phyloP scores from a whole-genome alignment of 202 grass and related monocot genomes.

The Bolboschoenoplectus hybrid region DNA sequence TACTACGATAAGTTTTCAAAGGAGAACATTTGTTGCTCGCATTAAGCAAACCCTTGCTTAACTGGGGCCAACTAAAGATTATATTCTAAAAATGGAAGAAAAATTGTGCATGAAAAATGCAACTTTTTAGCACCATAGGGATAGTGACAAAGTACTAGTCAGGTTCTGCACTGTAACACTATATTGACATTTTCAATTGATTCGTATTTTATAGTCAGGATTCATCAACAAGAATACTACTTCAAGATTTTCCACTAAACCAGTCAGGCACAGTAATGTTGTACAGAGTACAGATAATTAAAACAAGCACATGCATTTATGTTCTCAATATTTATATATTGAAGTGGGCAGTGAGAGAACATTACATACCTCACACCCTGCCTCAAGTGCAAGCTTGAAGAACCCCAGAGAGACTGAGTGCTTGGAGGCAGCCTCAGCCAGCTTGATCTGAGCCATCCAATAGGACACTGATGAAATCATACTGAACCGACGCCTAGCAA shows the following conservation, averaged over 20 bases:
- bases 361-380: slow-evolving; percentile 76
- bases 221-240: neutral
- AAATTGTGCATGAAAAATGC: neutral
- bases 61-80: neutral
- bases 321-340: neutral
- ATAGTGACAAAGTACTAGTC: neutral
- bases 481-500: slow-evolving; percentile 74
- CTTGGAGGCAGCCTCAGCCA: slow-evolving; percentile 81
- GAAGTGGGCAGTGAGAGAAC: neutral
- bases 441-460: slow-evolving; percentile 94
- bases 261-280: neutral
- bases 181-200: neutral
- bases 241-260: neutral
- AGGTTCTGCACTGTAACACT: neutral
- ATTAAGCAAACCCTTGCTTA: neutral
- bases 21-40: neutral
- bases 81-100: neutral
- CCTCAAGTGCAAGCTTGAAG: slow-evolving; percentile 89
- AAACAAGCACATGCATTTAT: neutral
- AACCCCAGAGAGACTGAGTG: slow-evolving; percentile 73
- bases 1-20: neutral
- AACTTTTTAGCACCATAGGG: neutral
- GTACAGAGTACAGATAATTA: neutral
- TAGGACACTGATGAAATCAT: slow-evolving; percentile 83
- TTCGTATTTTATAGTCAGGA: neutral